Conservation (phyloP, 2,329 filamentous ascomycete genomes). For the Microascus cirrosus region DNA sequence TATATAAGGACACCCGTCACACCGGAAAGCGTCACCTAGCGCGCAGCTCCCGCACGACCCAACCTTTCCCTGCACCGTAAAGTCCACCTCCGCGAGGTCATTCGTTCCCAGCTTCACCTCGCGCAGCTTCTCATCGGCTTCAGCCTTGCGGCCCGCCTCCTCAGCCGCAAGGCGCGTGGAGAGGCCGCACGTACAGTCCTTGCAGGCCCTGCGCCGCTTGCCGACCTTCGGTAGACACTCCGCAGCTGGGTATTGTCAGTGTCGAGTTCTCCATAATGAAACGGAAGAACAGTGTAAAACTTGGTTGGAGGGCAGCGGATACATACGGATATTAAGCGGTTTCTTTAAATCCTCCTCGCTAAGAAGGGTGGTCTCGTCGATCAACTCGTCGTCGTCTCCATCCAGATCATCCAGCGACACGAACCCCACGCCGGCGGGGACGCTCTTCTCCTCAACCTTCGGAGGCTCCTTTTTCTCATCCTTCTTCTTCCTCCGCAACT, state of each 20-base stretch:
- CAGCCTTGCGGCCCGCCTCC: slow-evolving; percentile 60
- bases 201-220: slow-evolving; percentile 87
- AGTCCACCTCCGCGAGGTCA: slow-evolving; percentile 85
- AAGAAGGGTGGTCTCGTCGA: slow-evolving; percentile 82
- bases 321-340: slow-evolving; percentile 72
- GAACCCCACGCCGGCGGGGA: slow-evolving; percentile 52
- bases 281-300: not conserved
- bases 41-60: slow-evolving; percentile 92
- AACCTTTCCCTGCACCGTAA: slow-evolving; percentile 94
- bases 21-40: slow-evolving; percentile 79
- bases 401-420: slow-evolving; percentile 54
- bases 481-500: slow-evolving; percentile 25
- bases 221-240: slow-evolving; percentile 81
- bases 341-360: slow-evolving; percentile 73
- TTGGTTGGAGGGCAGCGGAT: not conserved
- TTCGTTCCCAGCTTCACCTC: slow-evolving; percentile 50
- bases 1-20: slow-evolving; percentile 67
- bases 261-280: slow-evolving; percentile 17
- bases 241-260: slow-evolving; percentile 39
- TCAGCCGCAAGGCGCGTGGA: slow-evolving; percentile 79
- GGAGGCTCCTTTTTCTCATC: slow-evolving; percentile 2
- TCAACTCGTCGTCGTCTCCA: slow-evolving; percentile 61
- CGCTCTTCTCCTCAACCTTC: slow-evolving; percentile 42
- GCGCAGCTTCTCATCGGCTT: slow-evolving; percentile 54
- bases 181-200: slow-evolving; percentile 94